These are phyloP conservation scores for Dillenia turbinata DNA, from an alignment of 164 flowering plant species.

Conservation along the genomic window DNA sequence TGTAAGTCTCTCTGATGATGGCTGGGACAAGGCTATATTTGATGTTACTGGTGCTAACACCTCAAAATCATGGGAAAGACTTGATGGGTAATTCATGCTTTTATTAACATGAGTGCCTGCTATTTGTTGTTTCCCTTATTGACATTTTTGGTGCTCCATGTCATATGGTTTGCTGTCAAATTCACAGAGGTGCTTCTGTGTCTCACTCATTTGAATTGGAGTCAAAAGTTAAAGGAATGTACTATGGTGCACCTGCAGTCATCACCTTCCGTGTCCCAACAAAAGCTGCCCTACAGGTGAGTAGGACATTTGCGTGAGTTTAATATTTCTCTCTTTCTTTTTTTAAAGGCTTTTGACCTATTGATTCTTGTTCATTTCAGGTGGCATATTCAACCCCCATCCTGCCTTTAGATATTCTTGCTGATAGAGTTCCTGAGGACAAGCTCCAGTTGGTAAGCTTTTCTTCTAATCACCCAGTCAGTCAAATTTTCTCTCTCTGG, in stretches of 20 bases:
- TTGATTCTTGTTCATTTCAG: conserved; percentile 26
- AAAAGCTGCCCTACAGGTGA: conserved; percentile 78
- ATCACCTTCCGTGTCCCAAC: conserved; percentile 84
- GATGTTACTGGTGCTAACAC: conserved; percentile 65
- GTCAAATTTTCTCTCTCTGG: neutral
- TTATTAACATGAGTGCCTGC: neutral
- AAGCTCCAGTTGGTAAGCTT: conserved; percentile 71
- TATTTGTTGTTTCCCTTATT: neutral
- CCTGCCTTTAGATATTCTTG: conserved; percentile 75
- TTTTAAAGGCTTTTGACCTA: neutral
- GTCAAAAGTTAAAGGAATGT: conserved; percentile 56
- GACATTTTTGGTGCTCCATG: neutral
- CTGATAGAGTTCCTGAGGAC: conserved; percentile 76
- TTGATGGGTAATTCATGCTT: conserved; percentile 72
- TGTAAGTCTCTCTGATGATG: conserved; percentile 71
- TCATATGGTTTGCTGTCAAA: neutral
- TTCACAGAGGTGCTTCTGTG: conserved; percentile 62
- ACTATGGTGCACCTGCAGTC: conserved; percentile 71
- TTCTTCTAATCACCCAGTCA: neutral
- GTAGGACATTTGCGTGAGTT: neutral
- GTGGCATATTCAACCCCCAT: conserved; percentile 82
- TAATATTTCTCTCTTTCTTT: neutral
- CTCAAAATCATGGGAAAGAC: conserved; percentile 85
- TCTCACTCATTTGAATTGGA: conserved; percentile 84
- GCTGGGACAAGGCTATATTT: conserved; percentile 67